Base-by-base conservation (phyloP, 805 yeast genomes). In the Nakazawaea ambrosiae region DNA sequence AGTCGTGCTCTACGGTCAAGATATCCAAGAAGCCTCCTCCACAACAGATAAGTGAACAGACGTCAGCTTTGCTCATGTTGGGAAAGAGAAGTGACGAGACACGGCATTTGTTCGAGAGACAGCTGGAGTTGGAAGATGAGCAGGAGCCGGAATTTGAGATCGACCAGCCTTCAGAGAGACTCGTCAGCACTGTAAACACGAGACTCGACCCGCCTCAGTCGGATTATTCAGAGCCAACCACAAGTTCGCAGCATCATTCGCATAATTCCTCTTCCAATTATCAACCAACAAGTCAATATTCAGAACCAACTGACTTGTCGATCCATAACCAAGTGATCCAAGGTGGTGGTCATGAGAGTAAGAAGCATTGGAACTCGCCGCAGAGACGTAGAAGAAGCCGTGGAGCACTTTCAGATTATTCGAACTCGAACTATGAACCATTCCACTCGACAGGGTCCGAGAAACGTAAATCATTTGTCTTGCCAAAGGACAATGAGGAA, bases 351-450 rank as follows among this genome's bases (percentile, higher is more conserved):
- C 36, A 26, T 7, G 28, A 27, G 17, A 27, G 14, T 4, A 32
- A 36, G 23, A 41, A 41, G 18, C 44, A 65, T 2, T 66, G 72
- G 71, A 63, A 65, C 8, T 58, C 65, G 33, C 70, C 71, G 19
- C 65, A 66, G 49, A 51, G 65, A 40, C 53, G 64, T 23, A 50
- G 58, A 37, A 53, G 59, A 40, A 31, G 47, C 17, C 32, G 40
- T 25, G 34, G 50, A 36, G 35, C 37, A 8, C 27, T 31, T 27
- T 34, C 39, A 14, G 41, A 37, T 20, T 33, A 33, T 29, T 32
- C 40, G 10, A 17, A 7, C 8, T 36, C 39, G 4, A 26, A 15
- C 26, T 31, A 36, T 20, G 40, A 36, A n/a, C 17, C 16, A 28
- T 26, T 7, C n/a, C 14, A 28, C 19, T 15, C 5, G 23, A 20